Base-by-base conservation (phyloP, 2,329 filamentous ascomycete genomes). In the Neopestalotiopsis sp. region DNA sequence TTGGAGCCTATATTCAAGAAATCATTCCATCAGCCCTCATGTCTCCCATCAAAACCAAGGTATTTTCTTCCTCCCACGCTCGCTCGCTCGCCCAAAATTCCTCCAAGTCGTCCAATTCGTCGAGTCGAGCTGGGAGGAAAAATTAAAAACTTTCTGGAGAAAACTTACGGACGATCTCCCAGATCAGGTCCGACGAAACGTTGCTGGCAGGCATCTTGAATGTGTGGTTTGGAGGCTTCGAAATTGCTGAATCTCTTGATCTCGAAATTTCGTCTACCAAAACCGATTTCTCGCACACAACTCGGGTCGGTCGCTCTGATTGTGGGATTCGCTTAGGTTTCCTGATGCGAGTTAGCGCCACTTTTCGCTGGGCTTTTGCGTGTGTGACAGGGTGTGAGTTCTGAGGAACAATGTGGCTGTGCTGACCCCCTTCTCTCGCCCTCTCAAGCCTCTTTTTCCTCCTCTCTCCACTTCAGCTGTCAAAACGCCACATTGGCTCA, bases 111-210 rank as follows among this genome's bases (percentile, higher is more conserved):
- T 59, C 24, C 24, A 59, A 59, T 30, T 62, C 59, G 65, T 42
- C 32, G 32, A 28, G 20, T 62, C 66, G 58, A 38, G 40, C n/a
- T 20, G 40, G 20, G 30, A 20, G 45, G 17, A n/a, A 52, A 52
- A 52, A 52, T 6, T 7, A 52, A 9, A 52, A 52, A 52, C 9
- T 9, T 52, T 17, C 45, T 52, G 45, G 56, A 7, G 40, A 63
- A 67, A 74, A 94, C 94, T 84, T 91, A 98, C 95, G 94, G 89
- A 92, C 91, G 84, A 97, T 86, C 90, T 95, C 92, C 95, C 95
- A 98, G 88, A 97, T 86, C 79, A 98, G 89, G 86, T 98, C 95
- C 81, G 91, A 85, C 83, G 94, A 97, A 81, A 97, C 88, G 88
- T 94, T 94, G 78, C 90, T 83, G 77, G 89, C 86, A 69, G 86